Evolutionary conservation across 2,329 filamentous ascomycete genomes (phyloP).

Genomic region (Volutella citrinella): DNA sequence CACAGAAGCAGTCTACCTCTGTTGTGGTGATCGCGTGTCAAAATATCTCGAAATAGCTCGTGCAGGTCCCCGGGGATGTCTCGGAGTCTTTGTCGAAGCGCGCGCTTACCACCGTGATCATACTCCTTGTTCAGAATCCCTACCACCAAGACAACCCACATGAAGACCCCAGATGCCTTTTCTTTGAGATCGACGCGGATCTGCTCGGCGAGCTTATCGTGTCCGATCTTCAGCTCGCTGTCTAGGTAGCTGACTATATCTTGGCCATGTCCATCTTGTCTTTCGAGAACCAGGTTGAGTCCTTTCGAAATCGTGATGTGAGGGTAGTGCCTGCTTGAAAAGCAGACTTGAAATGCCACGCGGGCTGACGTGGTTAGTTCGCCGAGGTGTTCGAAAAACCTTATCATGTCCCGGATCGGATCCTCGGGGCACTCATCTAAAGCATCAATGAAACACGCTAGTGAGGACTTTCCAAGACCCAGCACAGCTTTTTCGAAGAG

Average conservation of each 20-base stretch:
- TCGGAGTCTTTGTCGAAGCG: conserved; percentile 25
- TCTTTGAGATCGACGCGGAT: conserved; percentile 23
- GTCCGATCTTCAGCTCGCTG: conserved; percentile 4
- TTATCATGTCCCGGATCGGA: conserved; percentile 39
- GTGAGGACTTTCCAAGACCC: neutral
- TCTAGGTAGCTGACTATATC: conserved; percentile 25
- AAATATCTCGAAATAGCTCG: conserved; percentile 49
- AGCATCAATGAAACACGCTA: conserved; percentile 36
- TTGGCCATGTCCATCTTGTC: conserved; percentile 16
- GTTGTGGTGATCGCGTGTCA: conserved; percentile 43
- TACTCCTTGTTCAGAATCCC: conserved; percentile 36
- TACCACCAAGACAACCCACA: conserved; percentile 41
- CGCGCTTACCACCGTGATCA: conserved; percentile 21
- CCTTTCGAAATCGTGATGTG: conserved; percentile 32
- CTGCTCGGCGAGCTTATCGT: fast-evolving
- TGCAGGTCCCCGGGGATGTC: conserved; percentile 38
- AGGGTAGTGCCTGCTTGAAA: conserved; percentile 49
- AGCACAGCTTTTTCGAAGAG: conserved; percentile 3
- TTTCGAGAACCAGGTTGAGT: conserved; percentile 23
- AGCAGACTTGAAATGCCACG: conserved; percentile 32
- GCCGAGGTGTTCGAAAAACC: conserved; percentile 37
- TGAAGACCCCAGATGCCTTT: conserved; percentile 41
- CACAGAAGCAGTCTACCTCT: conserved; percentile 41
- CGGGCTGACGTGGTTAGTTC: conserved; percentile 16
- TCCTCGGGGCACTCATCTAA: conserved; percentile 46